These are phyloP conservation scores for Secale cereale DNA, from an alignment of 176 grass and related monocot genomes.

Conservation along the genomic window DNA sequence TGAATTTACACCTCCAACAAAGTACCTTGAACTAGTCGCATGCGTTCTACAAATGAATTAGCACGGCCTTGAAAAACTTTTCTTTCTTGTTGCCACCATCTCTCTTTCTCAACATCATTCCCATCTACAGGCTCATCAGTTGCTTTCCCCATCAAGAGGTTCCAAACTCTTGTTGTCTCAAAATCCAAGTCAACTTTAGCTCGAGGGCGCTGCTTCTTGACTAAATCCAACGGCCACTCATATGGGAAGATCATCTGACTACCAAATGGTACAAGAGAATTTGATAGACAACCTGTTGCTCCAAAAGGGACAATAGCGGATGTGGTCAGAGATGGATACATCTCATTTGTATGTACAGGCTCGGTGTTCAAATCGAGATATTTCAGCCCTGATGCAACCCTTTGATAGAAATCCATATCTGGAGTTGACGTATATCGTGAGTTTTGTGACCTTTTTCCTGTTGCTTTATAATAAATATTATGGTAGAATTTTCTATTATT, in stretches of 20 bases:
- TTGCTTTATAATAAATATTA: conserved; percentile 22
- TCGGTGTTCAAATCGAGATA: conserved; percentile 40
- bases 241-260: conserved; percentile 28
- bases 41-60: conserved; percentile 61
- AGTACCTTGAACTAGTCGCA: conserved; percentile 81
- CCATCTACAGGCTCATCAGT: conserved; percentile 38
- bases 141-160: conserved; percentile 62
- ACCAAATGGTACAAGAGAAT: conserved; percentile 43
- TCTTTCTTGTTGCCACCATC: conserved; percentile 71
- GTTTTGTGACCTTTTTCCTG: conserved; percentile 20
- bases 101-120: conserved; percentile 48
- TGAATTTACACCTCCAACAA: not conserved
- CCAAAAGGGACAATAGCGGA: conserved; percentile 20
- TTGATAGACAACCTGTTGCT: conserved; percentile 23
- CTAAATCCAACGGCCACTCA: conserved; percentile 20
- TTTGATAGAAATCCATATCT: conserved; percentile 33
- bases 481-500: conserved; percentile 1
- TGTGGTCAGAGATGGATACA: conserved; percentile 21
- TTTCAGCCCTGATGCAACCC: conserved; percentile 31
- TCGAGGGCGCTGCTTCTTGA: conserved; percentile 48
- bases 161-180: conserved; percentile 76
- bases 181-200: conserved; percentile 73
- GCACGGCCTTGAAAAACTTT: conserved; percentile 56
- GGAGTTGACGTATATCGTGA: conserved; percentile 33
- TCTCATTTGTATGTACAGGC: conserved; percentile 32